Conservation (phyloP, 177 flowering plant species). For the Vitis hybrid region DNA sequence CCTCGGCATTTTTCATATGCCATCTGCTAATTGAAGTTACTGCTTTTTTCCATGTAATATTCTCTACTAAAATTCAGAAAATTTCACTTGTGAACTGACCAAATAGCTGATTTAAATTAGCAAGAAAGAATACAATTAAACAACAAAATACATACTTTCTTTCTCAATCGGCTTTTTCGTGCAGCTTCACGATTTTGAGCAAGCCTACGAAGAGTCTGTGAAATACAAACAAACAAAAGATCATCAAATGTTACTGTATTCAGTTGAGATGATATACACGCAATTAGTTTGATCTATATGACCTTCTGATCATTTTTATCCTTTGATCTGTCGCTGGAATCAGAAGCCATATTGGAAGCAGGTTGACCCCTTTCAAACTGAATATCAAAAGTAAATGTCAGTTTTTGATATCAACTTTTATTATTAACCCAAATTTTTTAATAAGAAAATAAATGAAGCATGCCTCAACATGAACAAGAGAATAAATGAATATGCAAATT, state of each 20-base stretch:
- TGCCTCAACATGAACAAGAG: background rate
- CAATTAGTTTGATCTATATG: background rate
- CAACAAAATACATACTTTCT: constrained; percentile 36
- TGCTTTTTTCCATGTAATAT: background rate
- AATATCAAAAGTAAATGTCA: constrained; percentile 12
- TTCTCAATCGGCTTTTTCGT: constrained; percentile 60
- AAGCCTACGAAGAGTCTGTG: constrained; percentile 64
- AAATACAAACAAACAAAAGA: constrained; percentile 3
- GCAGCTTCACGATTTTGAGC: constrained; percentile 77
- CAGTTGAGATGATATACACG: background rate
- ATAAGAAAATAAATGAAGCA: background rate
- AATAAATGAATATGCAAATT: background rate
- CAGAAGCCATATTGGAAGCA: constrained; percentile 34
- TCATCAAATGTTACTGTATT: background rate
- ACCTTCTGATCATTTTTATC: constrained; percentile 65
- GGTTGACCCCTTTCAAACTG: constrained; percentile 39
- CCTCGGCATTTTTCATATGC: background rate
- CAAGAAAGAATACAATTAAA: background rate
- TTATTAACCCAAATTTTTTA: background rate
- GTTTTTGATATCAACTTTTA: background rate
- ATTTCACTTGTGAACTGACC: too few relatives aligned
- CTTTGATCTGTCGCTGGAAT: constrained; percentile 64
- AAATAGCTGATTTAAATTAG: background rate
- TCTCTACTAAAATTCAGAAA: background rate
- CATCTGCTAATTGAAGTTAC: background rate